Percentiles rank a stretch among this genome's conserved stretches.
Conservation (phyloP, 1,284 basidiomycete genomes). For the Athelia sp. region DNA sequence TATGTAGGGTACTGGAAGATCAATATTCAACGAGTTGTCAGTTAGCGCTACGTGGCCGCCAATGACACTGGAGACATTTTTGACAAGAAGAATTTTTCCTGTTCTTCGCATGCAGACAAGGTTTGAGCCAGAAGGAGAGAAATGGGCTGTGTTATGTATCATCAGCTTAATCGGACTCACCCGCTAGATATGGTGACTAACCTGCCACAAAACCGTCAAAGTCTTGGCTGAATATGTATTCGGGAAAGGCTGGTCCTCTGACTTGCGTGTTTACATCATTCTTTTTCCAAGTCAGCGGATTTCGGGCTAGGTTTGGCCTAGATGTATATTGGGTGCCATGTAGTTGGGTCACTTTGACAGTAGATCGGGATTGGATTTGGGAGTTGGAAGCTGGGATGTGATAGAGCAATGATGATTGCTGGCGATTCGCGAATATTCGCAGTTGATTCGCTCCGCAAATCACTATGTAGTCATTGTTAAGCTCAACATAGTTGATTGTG, state of each 20-base stretch:
- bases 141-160: neutral
- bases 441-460: slow-evolving; percentile 46
- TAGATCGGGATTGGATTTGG: neutral
- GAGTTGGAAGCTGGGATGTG: neutral
- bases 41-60: neutral
- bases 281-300: too few relatives aligned
- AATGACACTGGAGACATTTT: neutral
- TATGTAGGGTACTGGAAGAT: neutral
- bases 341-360: neutral
- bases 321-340: neutral
- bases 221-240: too few relatives aligned
- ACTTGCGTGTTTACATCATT: too few relatives aligned
- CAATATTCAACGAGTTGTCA: neutral
- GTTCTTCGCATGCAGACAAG: neutral
- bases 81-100: neutral
- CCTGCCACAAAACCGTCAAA: slow-evolving; percentile 1
- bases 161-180: too few relatives aligned
- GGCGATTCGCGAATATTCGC: slow-evolving; percentile 42
- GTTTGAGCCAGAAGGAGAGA: neutral
- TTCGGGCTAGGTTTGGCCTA: neutral
- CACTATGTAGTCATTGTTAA: slow-evolving; percentile 54
- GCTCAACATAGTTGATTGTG: slow-evolving; percentile 59
- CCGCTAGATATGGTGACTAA: too few relatives aligned
- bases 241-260: too few relatives aligned
- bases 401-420: neutral